phyloP scores from a whole-genome alignment of 176 grass and related monocot species.

The Eleusine coracana region DNA sequence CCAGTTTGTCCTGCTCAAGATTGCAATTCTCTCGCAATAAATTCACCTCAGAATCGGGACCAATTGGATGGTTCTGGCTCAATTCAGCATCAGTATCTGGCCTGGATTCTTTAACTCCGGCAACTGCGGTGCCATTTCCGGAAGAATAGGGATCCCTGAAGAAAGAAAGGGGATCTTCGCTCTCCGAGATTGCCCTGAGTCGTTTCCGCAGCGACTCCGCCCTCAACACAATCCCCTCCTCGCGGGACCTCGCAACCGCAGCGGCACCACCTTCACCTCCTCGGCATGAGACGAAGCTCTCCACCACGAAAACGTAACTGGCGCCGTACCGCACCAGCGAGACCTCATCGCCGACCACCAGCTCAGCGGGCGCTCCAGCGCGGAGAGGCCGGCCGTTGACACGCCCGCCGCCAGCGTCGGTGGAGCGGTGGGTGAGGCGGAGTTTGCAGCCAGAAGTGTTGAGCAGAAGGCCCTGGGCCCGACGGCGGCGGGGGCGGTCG shows the following conservation, averaged over 20 bases:
- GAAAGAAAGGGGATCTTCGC: constrained; percentile 73
- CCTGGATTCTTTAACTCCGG: constrained; percentile 14
- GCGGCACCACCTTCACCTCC: background rate
- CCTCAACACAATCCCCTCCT: constrained; percentile 45
- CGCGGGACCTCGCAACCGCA: background rate
- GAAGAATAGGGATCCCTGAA: constrained; percentile 45
- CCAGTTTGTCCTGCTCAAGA: constrained; percentile 16
- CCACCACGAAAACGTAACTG: constrained; percentile 59
- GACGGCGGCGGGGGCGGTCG: background rate
- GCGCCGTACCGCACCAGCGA: constrained; percentile 31
- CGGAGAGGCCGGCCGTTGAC: constrained; percentile 57
- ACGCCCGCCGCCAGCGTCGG: constrained; percentile 24
- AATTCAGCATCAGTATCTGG: background rate
- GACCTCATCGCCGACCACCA: constrained; percentile 61
- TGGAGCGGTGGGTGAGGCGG: constrained; percentile 47
- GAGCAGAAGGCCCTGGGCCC: constrained; percentile 53
- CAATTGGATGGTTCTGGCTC: background rate
- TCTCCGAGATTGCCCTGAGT: constrained; percentile 57
- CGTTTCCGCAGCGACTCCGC: constrained; percentile 59
- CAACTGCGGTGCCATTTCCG: background rate
- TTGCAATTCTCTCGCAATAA: constrained; percentile 1
- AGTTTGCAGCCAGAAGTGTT: constrained; percentile 49
- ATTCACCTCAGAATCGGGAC: background rate
- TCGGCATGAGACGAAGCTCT: constrained; percentile 60
- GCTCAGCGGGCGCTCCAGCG: constrained; percentile 28